Evolutionary conservation across 2,329 filamentous ascomycete species (phyloP), one percentile per base, ranked within the genome.

Genomic region (Colletotrichum spinosum): DNA sequence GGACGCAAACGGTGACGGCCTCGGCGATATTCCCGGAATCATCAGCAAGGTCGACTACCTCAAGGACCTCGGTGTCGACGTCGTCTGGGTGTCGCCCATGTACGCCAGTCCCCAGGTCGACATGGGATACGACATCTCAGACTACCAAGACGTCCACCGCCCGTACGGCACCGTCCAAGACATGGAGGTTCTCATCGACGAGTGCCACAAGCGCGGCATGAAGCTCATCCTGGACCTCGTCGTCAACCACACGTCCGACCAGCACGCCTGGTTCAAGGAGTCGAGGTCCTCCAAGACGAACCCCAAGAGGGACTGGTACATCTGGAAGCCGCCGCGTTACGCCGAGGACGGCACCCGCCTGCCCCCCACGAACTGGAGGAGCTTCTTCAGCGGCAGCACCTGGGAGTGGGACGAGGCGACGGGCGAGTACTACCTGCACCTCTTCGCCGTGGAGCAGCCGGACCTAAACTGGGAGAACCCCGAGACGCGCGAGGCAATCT

Each of bases 401-500:
- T 93, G 90, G 91, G 81, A 88, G 65, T 94, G 87, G 80, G 91
- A 94, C 70, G 88, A 92, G 69, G 74, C 77, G n/a, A 92, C 91
- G 0, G 82, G 84, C 52, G 90, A 94, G 76, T 94, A 93, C 75
- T 94, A 93, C 71, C 85, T 94, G 0, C 88, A 91, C 67, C 83
- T 96, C 10, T 97, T 93, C 75, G 88, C 90, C 7, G 85, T 85
- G 6, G 88, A 92, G 69, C 92, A 95, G 74, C 92, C 93, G 0
- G 93, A 96, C 70, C 82, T 96, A n/a, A 96, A 96, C 77, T 96
- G 92, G 92, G 91, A 94, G 72, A 91, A 90, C 62, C 82, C 83
- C 0, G 86, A 85, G 9, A 86, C 91, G 0, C 85, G 92, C 13
- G 79, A 86, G 50, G 92, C 91, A 2, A 88, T 94, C 7, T 91